These are phyloP conservation scores for Carex littledalei DNA, from an alignment of 176 grass and related monocot species.

Conservation along the genomic window DNA sequence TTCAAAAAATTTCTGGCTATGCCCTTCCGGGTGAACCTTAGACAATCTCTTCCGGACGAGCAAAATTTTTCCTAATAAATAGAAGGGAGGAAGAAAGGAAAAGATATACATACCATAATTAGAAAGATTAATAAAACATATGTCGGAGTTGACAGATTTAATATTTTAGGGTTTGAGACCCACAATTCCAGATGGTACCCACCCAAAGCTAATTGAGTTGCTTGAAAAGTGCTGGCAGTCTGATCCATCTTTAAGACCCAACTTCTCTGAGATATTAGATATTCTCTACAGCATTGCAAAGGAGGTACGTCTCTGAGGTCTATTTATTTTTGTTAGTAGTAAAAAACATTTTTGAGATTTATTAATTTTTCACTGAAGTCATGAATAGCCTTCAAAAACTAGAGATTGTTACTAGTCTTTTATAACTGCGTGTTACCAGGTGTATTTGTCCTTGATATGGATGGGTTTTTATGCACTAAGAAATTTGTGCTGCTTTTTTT, in stretches of 20 bases:
- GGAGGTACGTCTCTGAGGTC: constrained; percentile 27
- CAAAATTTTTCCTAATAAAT: too few relatives aligned
- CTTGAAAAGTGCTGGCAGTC: constrained; percentile 74
- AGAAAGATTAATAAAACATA: background rate
- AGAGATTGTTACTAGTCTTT: background rate
- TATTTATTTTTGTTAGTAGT: background rate
- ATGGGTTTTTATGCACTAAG: background rate
- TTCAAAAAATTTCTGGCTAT: too few relatives aligned
- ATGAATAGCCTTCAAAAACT: background rate
- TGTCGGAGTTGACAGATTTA: background rate
- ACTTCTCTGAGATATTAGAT: constrained; percentile 65
- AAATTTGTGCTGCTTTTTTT: background rate
- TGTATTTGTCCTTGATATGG: background rate
- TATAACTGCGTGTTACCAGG: background rate
- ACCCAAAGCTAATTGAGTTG: constrained; percentile 48
- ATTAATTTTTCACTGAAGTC: background rate
- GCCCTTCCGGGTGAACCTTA: too few relatives aligned
- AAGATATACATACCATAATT: constrained; percentile 25
- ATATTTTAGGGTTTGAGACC: constrained; percentile 29
- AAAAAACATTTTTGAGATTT: background rate
- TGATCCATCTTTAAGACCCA: constrained; percentile 65
- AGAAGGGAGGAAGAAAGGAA: too few relatives aligned
- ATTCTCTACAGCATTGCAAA: constrained; percentile 46
- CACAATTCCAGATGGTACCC: constrained; percentile 31
- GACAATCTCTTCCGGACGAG: too few relatives aligned